Conservation (phyloP, 1,284 basidiomycete species). For the Pterula multifida region DNA sequence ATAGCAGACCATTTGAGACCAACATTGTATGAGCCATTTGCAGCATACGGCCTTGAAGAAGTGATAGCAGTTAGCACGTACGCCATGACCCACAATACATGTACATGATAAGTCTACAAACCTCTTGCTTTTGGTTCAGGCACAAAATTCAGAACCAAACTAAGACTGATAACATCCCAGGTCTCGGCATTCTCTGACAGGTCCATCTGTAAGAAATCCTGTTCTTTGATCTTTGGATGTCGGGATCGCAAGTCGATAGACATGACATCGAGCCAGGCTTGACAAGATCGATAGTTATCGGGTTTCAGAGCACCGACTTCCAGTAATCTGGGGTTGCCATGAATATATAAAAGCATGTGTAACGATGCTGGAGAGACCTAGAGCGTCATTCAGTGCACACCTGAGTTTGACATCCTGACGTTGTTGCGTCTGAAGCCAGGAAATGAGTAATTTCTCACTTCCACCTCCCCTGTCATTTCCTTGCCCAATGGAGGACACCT, state of each 20-base stretch:
- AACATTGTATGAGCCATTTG: conserved; percentile 52
- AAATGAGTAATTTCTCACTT: conserved; percentile 65
- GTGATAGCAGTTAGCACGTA: conserved; percentile 2
- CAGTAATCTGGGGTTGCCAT: conserved; percentile 44
- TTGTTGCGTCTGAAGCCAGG: conserved; percentile 55
- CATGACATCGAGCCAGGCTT: conserved; percentile 57
- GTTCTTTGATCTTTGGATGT: conserved; percentile 67
- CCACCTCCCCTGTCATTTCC: conserved; percentile 73
- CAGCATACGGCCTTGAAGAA: conserved; percentile 59
- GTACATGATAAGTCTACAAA: conserved; percentile 20
- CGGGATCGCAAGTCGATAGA: conserved; percentile 76
- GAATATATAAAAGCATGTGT: conserved; percentile 3
- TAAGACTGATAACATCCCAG: conserved; percentile 76
- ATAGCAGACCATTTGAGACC: conserved; percentile 43
- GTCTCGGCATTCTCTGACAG: conserved; percentile 29
- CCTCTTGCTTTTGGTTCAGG: conserved; percentile 68
- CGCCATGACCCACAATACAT: background rate
- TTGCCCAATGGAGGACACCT: conserved; percentile 73
- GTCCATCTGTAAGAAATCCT: conserved; percentile 68
- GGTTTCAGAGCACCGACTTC: conserved; percentile 81
- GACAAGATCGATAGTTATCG: conserved; percentile 61
- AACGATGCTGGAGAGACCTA: background rate
- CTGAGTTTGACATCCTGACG: conserved; percentile 24
- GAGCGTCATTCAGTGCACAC: conserved; percentile 18
- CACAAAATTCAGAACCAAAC: conserved; percentile 82